Evolutionary conservation across 2,329 filamentous ascomycete species (phyloP), one percentile per base, ranked within the genome.

Genomic region (Leptoxyphium fumago): DNA sequence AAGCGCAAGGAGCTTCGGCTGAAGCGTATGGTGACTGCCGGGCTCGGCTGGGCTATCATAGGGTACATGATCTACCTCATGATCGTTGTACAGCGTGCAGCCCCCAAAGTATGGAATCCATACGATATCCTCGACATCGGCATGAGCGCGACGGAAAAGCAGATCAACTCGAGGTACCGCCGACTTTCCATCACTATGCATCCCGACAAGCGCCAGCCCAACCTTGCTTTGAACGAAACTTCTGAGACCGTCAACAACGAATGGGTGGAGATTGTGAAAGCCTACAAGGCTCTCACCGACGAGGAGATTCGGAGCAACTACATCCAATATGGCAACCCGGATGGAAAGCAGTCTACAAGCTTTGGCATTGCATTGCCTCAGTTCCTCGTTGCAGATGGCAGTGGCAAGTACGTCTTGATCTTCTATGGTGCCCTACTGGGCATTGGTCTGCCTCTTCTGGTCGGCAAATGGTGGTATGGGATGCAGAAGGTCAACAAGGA

Each of bases 401-500:
- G 91, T 62, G 89, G 88, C 52, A 96, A 95, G 70, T 96, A 93
- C 59, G 83, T 98, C 43, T 72, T 98, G 48, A 71, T 95, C 45
- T 74, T 95, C 50, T 98, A 98, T 63, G 88, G 86, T 32, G 65
- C 82, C 29, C 74, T 96, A 34, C 78, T 98, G 42, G 91, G 89
- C 44, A 84, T 96, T 48, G 69, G 95, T 47, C 71, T 98, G 43
- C 91, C 91, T 2, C 98, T 93, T 62, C 71, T 91, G 40, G 89
- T 98, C 45, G 91, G 91, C 40, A 87, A 83, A 46, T 98, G 91
- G 91, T 98, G 91, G 91, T 98, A 98, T 61, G 91, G 93, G 48
- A 93, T 86, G 29, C 89, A 94, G 64, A 78, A 81, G 55, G 78
- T 84, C 64, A 96, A 91, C 32, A 93, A 89, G 67, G 93, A 98